phyloP scores from a whole-genome alignment of 441 rosid species.

The Erodium trifolium region DNA sequence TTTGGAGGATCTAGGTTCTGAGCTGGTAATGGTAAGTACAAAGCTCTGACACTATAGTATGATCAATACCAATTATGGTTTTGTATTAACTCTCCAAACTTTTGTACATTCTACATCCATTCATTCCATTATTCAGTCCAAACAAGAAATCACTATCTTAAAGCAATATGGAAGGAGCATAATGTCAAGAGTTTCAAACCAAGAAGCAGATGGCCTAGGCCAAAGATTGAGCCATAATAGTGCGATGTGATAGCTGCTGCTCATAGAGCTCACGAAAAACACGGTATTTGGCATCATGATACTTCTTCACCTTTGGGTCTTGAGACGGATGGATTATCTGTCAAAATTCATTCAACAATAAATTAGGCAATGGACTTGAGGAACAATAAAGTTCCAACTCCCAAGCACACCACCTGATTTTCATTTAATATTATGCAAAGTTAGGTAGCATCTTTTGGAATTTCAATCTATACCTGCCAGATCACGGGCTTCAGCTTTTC shows the following conservation, averaged over 20 bases:
- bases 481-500: too few species aligned
- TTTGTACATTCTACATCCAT: not conserved
- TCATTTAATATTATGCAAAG: too few species aligned
- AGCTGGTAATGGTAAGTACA: too few species aligned
- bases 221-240: constrained; percentile 61
- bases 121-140: not conserved
- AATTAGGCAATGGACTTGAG: not conserved
- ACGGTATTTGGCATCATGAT: constrained; percentile 73
- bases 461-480: too few species aligned
- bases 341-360: constrained; percentile 1
- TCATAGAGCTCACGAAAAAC: constrained; percentile 65
- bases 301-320: constrained; percentile 72
- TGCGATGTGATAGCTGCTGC: constrained; percentile 65
- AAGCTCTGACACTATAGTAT: too few species aligned
- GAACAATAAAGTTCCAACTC: too few species aligned
- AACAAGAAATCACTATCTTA: not conserved
- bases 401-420: too few species aligned
- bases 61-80: too few species aligned
- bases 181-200: constrained; percentile 4
- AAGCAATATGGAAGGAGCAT: not conserved
- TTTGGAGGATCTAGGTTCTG: too few species aligned
- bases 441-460: too few species aligned
- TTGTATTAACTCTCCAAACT: not conserved
- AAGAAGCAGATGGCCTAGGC: constrained; percentile 18
- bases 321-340: constrained; percentile 77